Conservation (phyloP, 129 eudicot genomes). For the Lonicera japonica region DNA sequence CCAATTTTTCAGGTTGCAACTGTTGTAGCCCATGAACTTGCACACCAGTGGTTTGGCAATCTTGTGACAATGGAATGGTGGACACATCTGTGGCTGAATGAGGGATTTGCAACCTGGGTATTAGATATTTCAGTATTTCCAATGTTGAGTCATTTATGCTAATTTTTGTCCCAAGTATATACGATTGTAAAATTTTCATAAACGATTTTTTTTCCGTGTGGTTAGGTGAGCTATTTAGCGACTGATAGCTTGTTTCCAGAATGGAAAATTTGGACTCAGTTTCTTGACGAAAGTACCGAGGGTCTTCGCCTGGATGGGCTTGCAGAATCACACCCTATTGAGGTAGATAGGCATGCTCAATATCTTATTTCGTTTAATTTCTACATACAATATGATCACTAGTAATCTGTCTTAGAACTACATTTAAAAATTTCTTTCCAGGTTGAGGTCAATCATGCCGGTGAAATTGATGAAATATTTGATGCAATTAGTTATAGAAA, state of each 20-base stretch:
- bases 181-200: neutral
- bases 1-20: constrained; percentile 61
- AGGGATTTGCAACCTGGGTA: constrained; percentile 99
- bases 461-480: constrained; percentile 94
- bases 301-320: constrained; percentile 99
- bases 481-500: constrained; percentile 93
- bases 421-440: constrained; percentile 19
- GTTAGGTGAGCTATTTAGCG: constrained; percentile 89
- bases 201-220: constrained; percentile 10
- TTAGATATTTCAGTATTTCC: neutral
- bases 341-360: constrained; percentile 36
- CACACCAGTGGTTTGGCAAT: constrained; percentile 99
- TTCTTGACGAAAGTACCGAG: constrained; percentile 88
- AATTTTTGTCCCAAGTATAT: constrained; percentile 6
- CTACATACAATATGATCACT: neutral
- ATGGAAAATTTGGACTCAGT: constrained; percentile 98
- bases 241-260: constrained; percentile 91
- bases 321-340: constrained; percentile 98
- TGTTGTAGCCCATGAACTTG: constrained; percentile 98
- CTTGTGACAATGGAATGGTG: constrained; percentile 99
- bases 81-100: constrained; percentile 97
- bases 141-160: constrained; percentile 1
- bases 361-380: neutral
- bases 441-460: constrained; percentile 96
- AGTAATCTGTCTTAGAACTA: constrained; percentile 5